A percentile compares a stretch with the other conserved stretches of the same genome.
These are phyloP conservation scores for Neonectria ditissima DNA, from an alignment of 2,329 filamentous ascomycete species.

Conservation along the genomic window DNA sequence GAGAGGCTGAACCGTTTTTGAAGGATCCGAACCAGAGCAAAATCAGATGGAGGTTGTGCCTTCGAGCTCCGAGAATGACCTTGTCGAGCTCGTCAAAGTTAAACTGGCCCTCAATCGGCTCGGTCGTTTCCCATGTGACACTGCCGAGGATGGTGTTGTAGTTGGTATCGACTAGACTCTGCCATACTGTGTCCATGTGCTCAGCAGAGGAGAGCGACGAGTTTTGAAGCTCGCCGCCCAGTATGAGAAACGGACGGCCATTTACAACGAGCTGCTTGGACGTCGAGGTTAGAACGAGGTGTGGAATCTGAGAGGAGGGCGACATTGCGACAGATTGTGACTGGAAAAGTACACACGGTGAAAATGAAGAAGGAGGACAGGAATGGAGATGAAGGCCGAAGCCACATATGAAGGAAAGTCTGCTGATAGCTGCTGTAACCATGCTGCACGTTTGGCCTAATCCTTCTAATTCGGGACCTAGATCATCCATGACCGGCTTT, in stretches of 20 bases:
- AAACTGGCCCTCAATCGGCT: slow-evolving; percentile 49
- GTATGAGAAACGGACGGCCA: not conserved
- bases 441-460: too few relatives aligned
- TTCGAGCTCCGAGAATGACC: slow-evolving; percentile 45
- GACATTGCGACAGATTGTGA: too few relatives aligned
- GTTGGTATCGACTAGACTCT: slow-evolving; percentile 43
- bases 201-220: slow-evolving; percentile 3
- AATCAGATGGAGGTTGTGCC: slow-evolving; percentile 42
- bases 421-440: too few relatives aligned
- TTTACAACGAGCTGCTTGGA: not conserved
- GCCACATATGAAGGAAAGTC: too few relatives aligned
- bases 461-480: too few relatives aligned
- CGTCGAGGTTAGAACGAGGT: too few relatives aligned
- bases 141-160: slow-evolving; percentile 51
- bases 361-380: too few relatives aligned
- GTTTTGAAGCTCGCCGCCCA: not conserved
- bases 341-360: too few relatives aligned
- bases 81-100: slow-evolving; percentile 49
- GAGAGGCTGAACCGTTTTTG: slow-evolving; percentile 43
- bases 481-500: too few relatives aligned
- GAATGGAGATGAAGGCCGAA: too few relatives aligned
- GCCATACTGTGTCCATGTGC: slow-evolving; percentile 47
- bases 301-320: too few relatives aligned
- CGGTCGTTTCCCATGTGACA: slow-evolving; percentile 51
- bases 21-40: slow-evolving; percentile 49